Evolutionary conservation across 257 asterid genomes (phyloP).

Genomic region (Solanum sitiens): DNA sequence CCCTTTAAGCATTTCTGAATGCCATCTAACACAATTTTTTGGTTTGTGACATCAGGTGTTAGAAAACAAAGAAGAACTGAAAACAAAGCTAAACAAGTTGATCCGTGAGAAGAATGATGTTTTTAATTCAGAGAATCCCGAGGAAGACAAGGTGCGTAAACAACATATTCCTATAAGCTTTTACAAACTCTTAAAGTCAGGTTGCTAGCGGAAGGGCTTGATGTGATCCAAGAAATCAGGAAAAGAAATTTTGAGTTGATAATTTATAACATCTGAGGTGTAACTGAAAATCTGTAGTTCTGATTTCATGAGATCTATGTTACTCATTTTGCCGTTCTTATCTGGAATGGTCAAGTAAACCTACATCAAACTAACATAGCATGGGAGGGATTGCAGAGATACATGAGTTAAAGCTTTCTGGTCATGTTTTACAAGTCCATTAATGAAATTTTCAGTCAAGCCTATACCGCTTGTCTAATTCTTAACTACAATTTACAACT

Average conservation of each 20-base stretch:
- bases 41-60: constrained; percentile 23
- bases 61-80: constrained; percentile 77
- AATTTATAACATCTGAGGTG: background rate
- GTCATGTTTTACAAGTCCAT: background rate
- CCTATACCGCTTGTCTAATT: background rate
- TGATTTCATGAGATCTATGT: background rate
- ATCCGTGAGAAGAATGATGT: constrained; percentile 80
- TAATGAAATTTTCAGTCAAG: background rate
- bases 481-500: background rate
- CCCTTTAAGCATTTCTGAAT: background rate
- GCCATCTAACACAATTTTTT: background rate
- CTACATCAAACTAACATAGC: background rate
- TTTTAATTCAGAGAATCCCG: constrained; percentile 55
- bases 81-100: constrained; percentile 59
- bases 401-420: background rate
- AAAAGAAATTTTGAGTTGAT: background rate
- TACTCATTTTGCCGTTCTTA: background rate
- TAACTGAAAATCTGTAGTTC: background rate
- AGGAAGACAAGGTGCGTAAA: constrained; percentile 74
- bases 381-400: background rate
- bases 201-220: background rate
- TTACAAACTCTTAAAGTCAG: background rate
- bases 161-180: background rate
- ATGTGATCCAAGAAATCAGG: background rate
- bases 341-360: background rate